Conservation (phyloP, 345 rosid species). For the Citrus glauca region DNA sequence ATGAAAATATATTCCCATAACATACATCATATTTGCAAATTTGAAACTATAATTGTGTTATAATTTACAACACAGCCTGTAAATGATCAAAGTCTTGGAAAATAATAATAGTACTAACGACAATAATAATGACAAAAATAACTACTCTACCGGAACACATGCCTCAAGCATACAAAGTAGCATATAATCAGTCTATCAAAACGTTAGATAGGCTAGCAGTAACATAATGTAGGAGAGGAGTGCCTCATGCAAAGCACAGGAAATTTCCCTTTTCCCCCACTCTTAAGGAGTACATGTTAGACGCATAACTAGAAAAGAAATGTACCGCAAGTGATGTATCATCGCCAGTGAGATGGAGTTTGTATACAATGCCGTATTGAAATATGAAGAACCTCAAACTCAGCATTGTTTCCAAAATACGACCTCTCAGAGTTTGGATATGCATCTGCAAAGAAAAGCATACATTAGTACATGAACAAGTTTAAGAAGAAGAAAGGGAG, state of each 20-base stretch:
- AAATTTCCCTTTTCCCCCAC: too few species aligned
- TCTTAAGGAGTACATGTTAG: neutral
- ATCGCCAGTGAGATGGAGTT: constrained; percentile 68
- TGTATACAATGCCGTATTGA: constrained; percentile 96
- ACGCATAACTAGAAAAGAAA: constrained; percentile 11
- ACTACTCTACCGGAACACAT: neutral
- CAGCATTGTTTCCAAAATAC: constrained; percentile 83
- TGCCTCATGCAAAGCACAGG: neutral
- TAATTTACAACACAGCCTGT: neutral
- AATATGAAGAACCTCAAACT: constrained; percentile 83
- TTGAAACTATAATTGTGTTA: neutral
- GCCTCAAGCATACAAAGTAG: neutral
- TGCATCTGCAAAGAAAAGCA: constrained; percentile 53
- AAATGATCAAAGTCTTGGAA: neutral
- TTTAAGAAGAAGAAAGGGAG: neutral
- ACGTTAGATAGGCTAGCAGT: neutral
- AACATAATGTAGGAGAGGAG: neutral
- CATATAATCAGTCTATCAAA: neutral
- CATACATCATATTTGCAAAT: neutral
- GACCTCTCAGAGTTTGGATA: constrained; percentile 91
- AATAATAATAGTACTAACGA: neutral
- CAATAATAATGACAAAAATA: neutral
- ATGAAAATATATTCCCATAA: neutral
- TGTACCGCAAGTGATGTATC: constrained; percentile 76
- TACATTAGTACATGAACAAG: neutral